phyloP scores from a whole-genome alignment of 257 asterid species.

The Penstemon barbatus region DNA sequence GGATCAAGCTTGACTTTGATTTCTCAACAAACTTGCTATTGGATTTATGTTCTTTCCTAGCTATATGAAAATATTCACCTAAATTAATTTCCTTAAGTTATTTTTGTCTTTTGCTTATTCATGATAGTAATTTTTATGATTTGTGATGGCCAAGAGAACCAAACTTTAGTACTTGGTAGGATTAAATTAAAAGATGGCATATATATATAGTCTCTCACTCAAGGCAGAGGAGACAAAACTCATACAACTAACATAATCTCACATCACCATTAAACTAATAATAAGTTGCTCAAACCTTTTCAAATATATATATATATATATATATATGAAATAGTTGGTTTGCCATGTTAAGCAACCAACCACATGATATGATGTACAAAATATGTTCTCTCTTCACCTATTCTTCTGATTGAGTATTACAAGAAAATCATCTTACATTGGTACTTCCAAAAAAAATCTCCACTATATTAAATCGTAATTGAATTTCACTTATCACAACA shows the following conservation, averaged over 20 bases:
- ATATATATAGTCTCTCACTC: background rate
- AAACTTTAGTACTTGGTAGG: slow-evolving; percentile 21
- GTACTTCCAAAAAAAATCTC: too few relatives aligned
- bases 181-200: slow-evolving; percentile 4
- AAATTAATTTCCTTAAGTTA: too few relatives aligned
- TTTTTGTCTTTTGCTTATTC: too few relatives aligned
- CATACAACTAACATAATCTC: slow-evolving; percentile 37
- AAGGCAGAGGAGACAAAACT: slow-evolving; percentile 32
- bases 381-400: too few relatives aligned
- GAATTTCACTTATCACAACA: too few relatives aligned
- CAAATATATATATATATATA: background rate
- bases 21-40: slow-evolving; percentile 21
- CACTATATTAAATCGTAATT: too few relatives aligned
- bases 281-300: slow-evolving; percentile 33
- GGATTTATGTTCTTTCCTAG: background rate
- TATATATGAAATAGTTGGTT: background rate
- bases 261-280: slow-evolving; percentile 33
- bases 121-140: too few relatives aligned
- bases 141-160: slow-evolving; percentile 7
- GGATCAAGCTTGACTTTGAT: slow-evolving; percentile 17
- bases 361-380: background rate
- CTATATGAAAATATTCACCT: too few relatives aligned
- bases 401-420: too few relatives aligned
- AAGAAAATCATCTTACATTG: too few relatives aligned
- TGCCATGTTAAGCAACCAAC: background rate